A percentile compares a stretch with the other conserved stretches of the same genome.
phyloP scores from a whole-genome alignment of 2,329 filamentous ascomycete species.

The Colletotrichum chrysophilum region DNA sequence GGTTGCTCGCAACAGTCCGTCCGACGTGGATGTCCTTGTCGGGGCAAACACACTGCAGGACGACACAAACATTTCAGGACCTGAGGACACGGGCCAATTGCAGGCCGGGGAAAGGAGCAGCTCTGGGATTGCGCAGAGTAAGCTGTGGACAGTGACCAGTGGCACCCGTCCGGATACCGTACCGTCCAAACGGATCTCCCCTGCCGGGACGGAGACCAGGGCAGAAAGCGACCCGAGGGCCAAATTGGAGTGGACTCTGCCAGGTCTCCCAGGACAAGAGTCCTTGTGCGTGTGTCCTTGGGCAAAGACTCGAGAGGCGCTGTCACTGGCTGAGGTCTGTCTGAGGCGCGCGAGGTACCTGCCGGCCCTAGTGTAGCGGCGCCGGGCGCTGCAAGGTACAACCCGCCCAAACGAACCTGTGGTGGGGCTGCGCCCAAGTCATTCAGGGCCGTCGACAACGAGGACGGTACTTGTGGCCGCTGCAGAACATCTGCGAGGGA shows the following conservation, averaged over 20 bases:
- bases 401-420: conserved; percentile 9
- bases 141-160: background rate
- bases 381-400: conserved; percentile 8
- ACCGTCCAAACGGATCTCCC: background rate
- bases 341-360: background rate
- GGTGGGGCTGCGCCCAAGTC: background rate
- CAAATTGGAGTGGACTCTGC: background rate
- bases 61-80: background rate
- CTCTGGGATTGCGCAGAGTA: background rate
- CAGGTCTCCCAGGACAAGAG: background rate
- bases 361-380: background rate
- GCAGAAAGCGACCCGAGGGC: background rate
- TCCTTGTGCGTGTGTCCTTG: background rate
- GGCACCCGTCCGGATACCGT: background rate
- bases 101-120: background rate
- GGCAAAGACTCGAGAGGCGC: background rate
- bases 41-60: background rate
- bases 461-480: background rate
- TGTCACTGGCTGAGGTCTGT: background rate
- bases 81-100: background rate
- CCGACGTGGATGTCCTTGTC: conserved; percentile 16
- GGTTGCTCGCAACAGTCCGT: background rate
- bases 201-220: background rate
- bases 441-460: background rate
- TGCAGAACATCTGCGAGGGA: background rate